Evolutionary conservation across 805 yeast genomes (phyloP).

Genomic region (Metschnikowia peoriensis): DNA sequence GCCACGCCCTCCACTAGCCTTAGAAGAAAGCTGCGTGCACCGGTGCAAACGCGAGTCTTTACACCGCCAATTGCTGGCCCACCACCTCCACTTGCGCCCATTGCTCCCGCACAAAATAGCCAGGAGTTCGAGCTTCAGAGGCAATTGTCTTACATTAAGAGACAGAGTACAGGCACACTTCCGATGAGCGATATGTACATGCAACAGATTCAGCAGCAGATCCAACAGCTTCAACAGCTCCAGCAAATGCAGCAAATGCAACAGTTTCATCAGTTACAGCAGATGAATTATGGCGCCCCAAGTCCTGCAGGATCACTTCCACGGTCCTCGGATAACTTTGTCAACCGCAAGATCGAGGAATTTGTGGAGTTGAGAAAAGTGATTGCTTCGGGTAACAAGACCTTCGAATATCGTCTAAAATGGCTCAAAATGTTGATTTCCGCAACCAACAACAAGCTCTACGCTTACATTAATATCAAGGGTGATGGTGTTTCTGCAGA

Average conservation of each 20-base stretch:
- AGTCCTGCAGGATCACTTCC: not conserved
- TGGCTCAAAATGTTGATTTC: constrained; percentile 43
- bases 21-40: not conserved
- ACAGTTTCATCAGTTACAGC: constrained; percentile 6
- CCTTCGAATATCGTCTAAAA: constrained; percentile 38
- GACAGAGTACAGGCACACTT: constrained; percentile 14
- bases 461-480: constrained; percentile 41
- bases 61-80: constrained; percentile 20
- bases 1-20: constrained; percentile 8
- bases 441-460: constrained; percentile 39
- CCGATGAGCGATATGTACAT: constrained; percentile 34
- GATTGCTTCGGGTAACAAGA: constrained; percentile 42
- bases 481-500: constrained; percentile 37
- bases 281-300: constrained; percentile 4
- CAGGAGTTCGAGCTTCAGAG: constrained; percentile 3
- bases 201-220: constrained; percentile 50
- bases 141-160: constrained; percentile 1
- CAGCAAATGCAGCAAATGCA: constrained; percentile 16
- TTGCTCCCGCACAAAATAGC: not conserved
- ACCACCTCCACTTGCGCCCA: constrained; percentile 17
- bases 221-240: constrained; percentile 42
- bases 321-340: constrained; percentile 23
- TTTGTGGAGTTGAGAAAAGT: constrained; percentile 32
- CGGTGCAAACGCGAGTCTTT: constrained; percentile 3
- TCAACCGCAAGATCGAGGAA: constrained; percentile 32